These are phyloP conservation scores for Anisodus tanguticus DNA, from an alignment of 257 asterid genomes.

Conservation along the genomic window DNA sequence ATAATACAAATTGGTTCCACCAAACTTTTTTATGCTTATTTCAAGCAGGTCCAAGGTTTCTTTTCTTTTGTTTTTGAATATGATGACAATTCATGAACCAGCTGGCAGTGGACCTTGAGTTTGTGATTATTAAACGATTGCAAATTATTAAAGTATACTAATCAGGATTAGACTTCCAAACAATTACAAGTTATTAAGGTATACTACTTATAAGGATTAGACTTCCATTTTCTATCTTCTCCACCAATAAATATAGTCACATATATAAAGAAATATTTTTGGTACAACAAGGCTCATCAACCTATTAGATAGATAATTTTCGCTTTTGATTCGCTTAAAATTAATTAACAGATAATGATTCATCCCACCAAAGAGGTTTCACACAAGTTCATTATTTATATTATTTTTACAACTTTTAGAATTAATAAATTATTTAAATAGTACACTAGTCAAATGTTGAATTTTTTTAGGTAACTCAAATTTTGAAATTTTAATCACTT, in stretches of 20 bases:
- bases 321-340: not conserved
- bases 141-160: slow-evolving; percentile 23
- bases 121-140: slow-evolving; percentile 18
- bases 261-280: not conserved
- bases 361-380: not conserved
- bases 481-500: not conserved
- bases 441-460: not conserved
- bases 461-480: too few species aligned
- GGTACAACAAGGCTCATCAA: not conserved
- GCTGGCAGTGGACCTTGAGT: slow-evolving; percentile 34
- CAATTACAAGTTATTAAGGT: not conserved
- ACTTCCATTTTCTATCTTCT: not conserved
- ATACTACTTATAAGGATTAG: not conserved
- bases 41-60: slow-evolving; percentile 44
- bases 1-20: slow-evolving; percentile 33
- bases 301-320: not conserved
- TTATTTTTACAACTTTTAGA: not conserved
- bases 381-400: not conserved
- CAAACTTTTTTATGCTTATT: slow-evolving; percentile 35
- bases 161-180: slow-evolving; percentile 6
- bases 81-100: slow-evolving; percentile 36
- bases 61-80: not conserved
- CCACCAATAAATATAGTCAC: slow-evolving; percentile 29
- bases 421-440: not conserved
- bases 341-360: not conserved